phyloP scores from a whole-genome alignment of 106 monocot species.

The Allium cepa region DNA sequence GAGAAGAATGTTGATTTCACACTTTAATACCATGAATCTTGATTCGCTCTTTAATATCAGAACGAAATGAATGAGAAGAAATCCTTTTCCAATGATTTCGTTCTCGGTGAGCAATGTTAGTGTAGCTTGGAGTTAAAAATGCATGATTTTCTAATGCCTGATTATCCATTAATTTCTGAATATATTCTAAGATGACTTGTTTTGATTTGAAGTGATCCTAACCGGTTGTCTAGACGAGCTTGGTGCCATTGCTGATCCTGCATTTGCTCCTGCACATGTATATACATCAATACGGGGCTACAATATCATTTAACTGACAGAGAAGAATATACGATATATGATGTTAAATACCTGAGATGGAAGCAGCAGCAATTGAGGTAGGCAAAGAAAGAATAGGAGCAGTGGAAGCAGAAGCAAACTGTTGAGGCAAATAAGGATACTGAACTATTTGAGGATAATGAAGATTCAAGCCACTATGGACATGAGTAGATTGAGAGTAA shows the following conservation, averaged over 20 bases:
- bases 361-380: neutral
- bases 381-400: conserved; percentile 5
- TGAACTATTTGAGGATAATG: conserved; percentile 47
- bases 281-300: neutral
- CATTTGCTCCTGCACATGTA: neutral
- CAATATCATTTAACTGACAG: too few species aligned
- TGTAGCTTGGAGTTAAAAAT: neutral
- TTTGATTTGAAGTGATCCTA: neutral
- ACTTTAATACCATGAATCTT: too few species aligned
- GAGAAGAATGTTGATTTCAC: too few species aligned
- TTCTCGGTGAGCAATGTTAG: conserved; percentile 1
- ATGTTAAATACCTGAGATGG: neutral
- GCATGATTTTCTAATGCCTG: conserved; percentile 5
- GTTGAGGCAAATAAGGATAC: conserved; percentile 35
- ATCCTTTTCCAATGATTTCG: neutral
- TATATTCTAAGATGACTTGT: neutral
- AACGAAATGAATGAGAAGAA: neutral
- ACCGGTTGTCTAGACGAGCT: neutral
- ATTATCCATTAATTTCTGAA: neutral
- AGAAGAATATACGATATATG: neutral
- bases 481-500: conserved; percentile 27
- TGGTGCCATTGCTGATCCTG: neutral
- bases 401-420: conserved; percentile 10
- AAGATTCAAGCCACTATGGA: conserved; percentile 16
- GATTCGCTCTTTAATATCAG: conserved; percentile 1